Evolutionary conservation across 805 yeast species (phyloP).

Genomic region (Zygotorulaspora florentina): DNA sequence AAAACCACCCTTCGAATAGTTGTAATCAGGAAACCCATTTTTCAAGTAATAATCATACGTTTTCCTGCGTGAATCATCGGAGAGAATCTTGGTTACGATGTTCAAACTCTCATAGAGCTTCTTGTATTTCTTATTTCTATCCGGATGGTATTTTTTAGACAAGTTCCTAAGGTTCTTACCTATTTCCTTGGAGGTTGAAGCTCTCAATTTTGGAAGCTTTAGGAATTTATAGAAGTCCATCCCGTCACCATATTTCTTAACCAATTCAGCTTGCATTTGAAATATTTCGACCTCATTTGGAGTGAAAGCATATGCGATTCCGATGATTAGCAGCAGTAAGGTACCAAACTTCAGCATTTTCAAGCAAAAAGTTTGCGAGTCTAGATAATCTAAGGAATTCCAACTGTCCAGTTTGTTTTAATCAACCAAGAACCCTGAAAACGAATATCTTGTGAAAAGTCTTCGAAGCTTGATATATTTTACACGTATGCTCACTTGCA

Average conservation of each 20-base stretch:
- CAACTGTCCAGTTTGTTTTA: too few relatives aligned
- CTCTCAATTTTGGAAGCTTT: constrained; percentile 39
- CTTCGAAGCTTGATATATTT: too few relatives aligned
- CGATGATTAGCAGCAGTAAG: constrained; percentile 10
- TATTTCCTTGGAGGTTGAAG: constrained; percentile 50
- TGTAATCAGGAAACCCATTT: constrained; percentile 83
- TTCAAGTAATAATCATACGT: constrained; percentile 80
- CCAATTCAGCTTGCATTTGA: constrained; percentile 59
- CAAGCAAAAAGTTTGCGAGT: background rate
- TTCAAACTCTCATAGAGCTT: constrained; percentile 71
- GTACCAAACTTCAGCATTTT: background rate
- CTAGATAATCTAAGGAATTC: too few relatives aligned
- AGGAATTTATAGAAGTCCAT: constrained; percentile 68
- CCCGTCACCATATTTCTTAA: constrained; percentile 56
- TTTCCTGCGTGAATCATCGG: constrained; percentile 54
- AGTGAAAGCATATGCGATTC: constrained; percentile 44
- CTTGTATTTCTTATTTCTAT: constrained; percentile 51
- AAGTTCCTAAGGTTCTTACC: constrained; percentile 64
- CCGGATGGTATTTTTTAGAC: constrained; percentile 80
- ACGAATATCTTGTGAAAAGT: too few relatives aligned
- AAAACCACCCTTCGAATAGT: constrained; percentile 53
- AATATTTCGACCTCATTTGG: constrained; percentile 79
- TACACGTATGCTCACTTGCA: too few relatives aligned
- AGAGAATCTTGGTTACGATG: constrained; percentile 66
- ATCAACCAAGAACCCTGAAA: too few relatives aligned